Percentiles rank a stretch among this genome's conserved stretches.
Conservation (phyloP, 768 basidiomycete species). For the Pleurotus cornucopiae region DNA sequence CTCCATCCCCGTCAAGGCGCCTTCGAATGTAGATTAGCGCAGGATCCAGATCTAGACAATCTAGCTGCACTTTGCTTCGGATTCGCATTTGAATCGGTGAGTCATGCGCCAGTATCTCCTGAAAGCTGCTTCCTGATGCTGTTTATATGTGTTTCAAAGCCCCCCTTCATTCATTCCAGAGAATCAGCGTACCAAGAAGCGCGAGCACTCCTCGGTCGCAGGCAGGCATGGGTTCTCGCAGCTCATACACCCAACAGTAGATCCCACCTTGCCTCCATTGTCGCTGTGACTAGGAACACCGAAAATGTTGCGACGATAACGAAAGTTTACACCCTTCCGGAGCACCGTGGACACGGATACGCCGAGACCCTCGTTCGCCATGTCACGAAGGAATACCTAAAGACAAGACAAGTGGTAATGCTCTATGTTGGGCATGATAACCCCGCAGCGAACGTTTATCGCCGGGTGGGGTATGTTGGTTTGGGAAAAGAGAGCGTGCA, state of each 20-base stretch:
- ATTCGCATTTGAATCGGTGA: constrained; percentile 59
- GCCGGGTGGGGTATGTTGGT: constrained; percentile 63
- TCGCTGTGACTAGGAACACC: constrained; percentile 62
- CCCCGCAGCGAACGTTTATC: constrained; percentile 49
- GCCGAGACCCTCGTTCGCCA: constrained; percentile 59
- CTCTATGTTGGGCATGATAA: constrained; percentile 65
- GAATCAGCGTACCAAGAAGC: constrained; percentile 50
- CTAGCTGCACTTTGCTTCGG: constrained; percentile 34
- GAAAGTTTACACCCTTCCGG: constrained; percentile 62
- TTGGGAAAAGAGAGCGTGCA: constrained; percentile 26
- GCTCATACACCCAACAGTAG: constrained; percentile 23
- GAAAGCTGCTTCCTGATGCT: not conserved
- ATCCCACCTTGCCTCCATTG: constrained; percentile 55
- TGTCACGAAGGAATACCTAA: constrained; percentile 51
- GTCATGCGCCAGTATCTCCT: constrained; percentile 15
- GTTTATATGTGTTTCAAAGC: constrained; percentile 27
- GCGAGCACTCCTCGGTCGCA: constrained; percentile 35
- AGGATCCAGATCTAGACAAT: no score
- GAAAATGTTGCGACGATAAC: constrained; percentile 57
- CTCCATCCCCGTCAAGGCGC: constrained; percentile 34
- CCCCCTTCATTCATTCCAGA: constrained; percentile 47
- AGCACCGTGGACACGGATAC: constrained; percentile 48
- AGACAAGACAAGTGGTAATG: constrained; percentile 43
- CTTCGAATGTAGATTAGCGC: constrained; percentile 27
- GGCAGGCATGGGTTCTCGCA: constrained; percentile 59